Evolutionary conservation across 192 early-diverging fungal species (phyloP), one percentile per base, ranked within the genome.

Genomic region (Coemansia sp.): DNA sequence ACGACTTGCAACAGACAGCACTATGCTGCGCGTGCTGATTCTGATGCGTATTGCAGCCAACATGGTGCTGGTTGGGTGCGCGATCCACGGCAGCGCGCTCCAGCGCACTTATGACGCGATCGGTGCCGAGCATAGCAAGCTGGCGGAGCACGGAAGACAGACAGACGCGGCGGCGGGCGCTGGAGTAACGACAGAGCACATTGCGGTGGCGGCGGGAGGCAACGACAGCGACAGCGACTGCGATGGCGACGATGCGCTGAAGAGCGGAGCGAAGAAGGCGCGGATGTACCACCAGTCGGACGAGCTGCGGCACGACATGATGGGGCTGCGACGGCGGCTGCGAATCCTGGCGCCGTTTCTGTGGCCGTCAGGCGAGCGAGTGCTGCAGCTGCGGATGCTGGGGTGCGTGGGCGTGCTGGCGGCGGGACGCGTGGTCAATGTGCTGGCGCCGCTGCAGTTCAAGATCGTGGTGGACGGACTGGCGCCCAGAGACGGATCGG

Each of bases 371-470:
- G 73, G 84, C n/a, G 81, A 88, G 37, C 40, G 57, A 4, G 62
- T 69, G 41, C 77, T 96, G 36, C 88, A 94, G 71, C 60, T 91
- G 16, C 78, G 90, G 43, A 85, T 97, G 40, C 67, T 89, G 21
- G 47, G 86, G 15, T 94, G 91, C 59, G 84, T 95, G 69, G 45
- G 84, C 3, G 70, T 93, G 16, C 82, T 99, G 47, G 58, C 75
- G 7, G 45, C 79, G 8, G 91, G 89, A 0, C 86, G 90, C 48
- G 37, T 90, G 18, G 86, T 98, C 68, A 97, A 97, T 69, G 77
- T 94, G 19, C 84, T 95, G 15, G 92, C 93, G 12, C 95, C 95
- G 8, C 61, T 88, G 48, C 90, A 94, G 80, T 93, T 95, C 68
- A 94, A 93, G 72, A 58, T 69, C 16, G 85, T 99, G n/a, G 88